Percentiles rank a stretch among this genome's conserved stretches.
These are phyloP conservation scores for Trichosphaerium sp. DNA, from an alignment of 78 protist species.

Conservation along the genomic window DNA sequence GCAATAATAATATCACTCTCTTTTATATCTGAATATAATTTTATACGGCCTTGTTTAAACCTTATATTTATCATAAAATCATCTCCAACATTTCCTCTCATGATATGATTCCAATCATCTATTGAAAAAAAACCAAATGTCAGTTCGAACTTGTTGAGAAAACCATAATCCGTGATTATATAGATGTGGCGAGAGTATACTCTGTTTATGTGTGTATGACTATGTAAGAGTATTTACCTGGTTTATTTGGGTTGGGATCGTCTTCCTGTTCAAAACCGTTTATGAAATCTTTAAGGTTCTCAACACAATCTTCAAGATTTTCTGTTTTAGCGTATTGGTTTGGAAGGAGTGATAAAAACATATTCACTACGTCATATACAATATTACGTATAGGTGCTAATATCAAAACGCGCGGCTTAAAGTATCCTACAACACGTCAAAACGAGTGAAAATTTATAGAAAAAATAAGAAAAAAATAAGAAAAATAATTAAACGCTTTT, in stretches of 20 bases:
- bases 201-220: too few species aligned
- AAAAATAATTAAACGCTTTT: too few species aligned
- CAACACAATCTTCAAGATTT: slow-evolving; percentile 6
- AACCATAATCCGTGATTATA: too few species aligned
- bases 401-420: slow-evolving; percentile 31
- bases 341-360: slow-evolving; percentile 28
- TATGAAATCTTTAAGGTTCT: too few species aligned
- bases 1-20: slow-evolving; percentile 64
- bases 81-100: slow-evolving; percentile 63
- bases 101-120: slow-evolving; percentile 36
- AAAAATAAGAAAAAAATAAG: too few species aligned
- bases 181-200: too few species aligned
- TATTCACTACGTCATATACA: slow-evolving; percentile 25
- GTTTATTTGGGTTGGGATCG: not conserved
- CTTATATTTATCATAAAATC: slow-evolving; percentile 44
- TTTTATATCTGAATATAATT: slow-evolving; percentile 28
- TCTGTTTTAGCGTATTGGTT: not conserved
- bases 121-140: too few species aligned
- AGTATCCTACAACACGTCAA: too few species aligned
- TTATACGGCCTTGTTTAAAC: slow-evolving; percentile 17
- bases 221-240: slow-evolving; percentile 9
- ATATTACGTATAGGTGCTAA: slow-evolving; percentile 30
- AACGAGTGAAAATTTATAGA: too few species aligned
- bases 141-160: too few species aligned
- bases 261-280: not conserved